Conservation (phyloP, 2,329 filamentous ascomycete genomes). For the Phyllosticta citrichinensis region DNA sequence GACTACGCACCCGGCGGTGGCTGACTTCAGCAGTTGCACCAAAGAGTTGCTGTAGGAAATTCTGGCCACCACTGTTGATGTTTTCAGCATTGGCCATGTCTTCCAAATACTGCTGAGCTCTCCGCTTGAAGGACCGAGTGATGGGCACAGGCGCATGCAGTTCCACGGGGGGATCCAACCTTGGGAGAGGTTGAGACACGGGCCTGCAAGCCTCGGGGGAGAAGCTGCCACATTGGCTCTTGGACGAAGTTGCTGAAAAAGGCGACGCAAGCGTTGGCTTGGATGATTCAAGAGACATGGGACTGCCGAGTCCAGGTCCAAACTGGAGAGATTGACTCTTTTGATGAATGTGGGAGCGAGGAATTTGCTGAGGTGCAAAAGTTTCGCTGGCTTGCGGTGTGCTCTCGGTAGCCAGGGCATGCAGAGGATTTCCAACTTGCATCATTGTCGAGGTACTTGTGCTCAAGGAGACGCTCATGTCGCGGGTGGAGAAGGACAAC, state of each 20-base stretch:
- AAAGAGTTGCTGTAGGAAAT: constrained; percentile 35
- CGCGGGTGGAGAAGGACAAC: constrained; percentile 35
- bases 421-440: constrained; percentile 39
- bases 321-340: constrained; percentile 42
- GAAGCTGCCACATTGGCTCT: background rate
- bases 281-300: background rate
- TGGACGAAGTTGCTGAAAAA: constrained; percentile 18
- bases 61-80: constrained; percentile 25
- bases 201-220: constrained; percentile 10
- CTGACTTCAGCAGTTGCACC: constrained; percentile 39
- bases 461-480: constrained; percentile 41
- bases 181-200: constrained; percentile 8
- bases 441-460: constrained; percentile 43
- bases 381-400: constrained; percentile 26
- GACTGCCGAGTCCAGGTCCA: constrained; percentile 31
- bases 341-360: constrained; percentile 40
- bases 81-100: constrained; percentile 39
- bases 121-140: constrained; percentile 46
- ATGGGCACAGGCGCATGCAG: constrained; percentile 43
- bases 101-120: constrained; percentile 46
- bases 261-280: constrained; percentile 31
- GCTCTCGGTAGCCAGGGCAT: constrained; percentile 32
- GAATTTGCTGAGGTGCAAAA: constrained; percentile 28
- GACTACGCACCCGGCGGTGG: constrained; percentile 48
- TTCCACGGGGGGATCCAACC: constrained; percentile 44